Evolutionary conservation across 148 eudicot genomes (phyloP).

Genomic region (Spergularia bocconei): DNA sequence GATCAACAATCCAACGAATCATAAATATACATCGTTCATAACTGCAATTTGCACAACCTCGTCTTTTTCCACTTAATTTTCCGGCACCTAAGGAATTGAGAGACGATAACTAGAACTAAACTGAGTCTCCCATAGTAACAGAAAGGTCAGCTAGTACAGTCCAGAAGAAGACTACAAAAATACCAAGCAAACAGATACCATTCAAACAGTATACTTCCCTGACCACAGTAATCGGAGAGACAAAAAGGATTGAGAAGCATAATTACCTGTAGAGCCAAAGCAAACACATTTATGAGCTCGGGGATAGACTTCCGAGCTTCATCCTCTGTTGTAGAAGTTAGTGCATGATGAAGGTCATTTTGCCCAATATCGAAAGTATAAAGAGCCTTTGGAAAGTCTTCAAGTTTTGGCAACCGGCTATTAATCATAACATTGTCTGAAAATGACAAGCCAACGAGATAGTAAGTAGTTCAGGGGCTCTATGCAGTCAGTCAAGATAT

Average conservation of each 20-base stretch:
- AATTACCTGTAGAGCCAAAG: constrained; percentile 53
- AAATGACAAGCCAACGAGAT: neutral
- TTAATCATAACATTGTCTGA: constrained; percentile 27
- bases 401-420: constrained; percentile 39
- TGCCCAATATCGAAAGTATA: constrained; percentile 92
- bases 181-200: neutral
- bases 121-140: too few relatives aligned
- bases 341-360: constrained; percentile 70
- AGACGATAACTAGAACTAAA: too few relatives aligned
- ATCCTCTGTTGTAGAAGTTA: constrained; percentile 48
- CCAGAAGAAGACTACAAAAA: neutral
- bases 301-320: constrained; percentile 61
- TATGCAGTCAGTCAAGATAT: neutral
- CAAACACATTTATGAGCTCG: constrained; percentile 57
- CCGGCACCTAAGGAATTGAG: too few relatives aligned
- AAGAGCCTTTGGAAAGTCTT: constrained; percentile 58
- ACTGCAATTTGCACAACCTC: too few relatives aligned
- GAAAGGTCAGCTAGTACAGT: too few relatives aligned
- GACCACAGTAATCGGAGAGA: too few relatives aligned
- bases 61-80: too few relatives aligned
- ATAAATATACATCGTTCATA: too few relatives aligned
- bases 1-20: too few relatives aligned
- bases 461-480: neutral
- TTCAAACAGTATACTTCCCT: too few relatives aligned
- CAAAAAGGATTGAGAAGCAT: too few relatives aligned